A percentile compares a stretch with the other conserved stretches of the same genome.
Conservation (phyloP, 2,329 filamentous ascomycete genomes). For the Teratosphaeria nubilosa region DNA sequence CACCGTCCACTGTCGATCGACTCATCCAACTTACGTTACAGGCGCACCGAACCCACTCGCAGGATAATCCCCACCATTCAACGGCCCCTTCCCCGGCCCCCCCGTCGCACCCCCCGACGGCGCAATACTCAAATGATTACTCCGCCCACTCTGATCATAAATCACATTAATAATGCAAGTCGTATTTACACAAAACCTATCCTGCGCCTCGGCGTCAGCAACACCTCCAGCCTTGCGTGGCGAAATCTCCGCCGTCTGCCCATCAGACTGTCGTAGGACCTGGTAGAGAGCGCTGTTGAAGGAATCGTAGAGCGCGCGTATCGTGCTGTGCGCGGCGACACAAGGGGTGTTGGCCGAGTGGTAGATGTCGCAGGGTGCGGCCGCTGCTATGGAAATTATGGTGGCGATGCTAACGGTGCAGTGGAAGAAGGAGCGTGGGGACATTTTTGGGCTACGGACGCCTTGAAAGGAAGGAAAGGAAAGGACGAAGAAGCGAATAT, state of each 20-base stretch:
- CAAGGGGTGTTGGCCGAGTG: slow-evolving; percentile 50
- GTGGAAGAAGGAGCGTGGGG: not conserved
- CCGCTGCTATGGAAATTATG: slow-evolving; percentile 33
- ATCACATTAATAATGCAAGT: slow-evolving; percentile 53
- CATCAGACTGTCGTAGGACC: slow-evolving; percentile 46
- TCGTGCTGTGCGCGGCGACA: slow-evolving; percentile 56
- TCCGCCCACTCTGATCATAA: slow-evolving; percentile 54
- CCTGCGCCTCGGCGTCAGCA: slow-evolving; percentile 50
- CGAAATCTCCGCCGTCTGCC: slow-evolving; percentile 37
- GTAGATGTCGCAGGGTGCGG: slow-evolving; percentile 55
- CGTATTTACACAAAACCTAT: slow-evolving; percentile 49
- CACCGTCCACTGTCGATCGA: not conserved
- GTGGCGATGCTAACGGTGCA: slow-evolving; percentile 28
- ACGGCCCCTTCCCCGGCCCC: slow-evolving; percentile 41
- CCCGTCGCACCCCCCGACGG: slow-evolving; percentile 44
- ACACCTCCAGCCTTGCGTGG: slow-evolving; percentile 50
- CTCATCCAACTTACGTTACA: slow-evolving; percentile 13
- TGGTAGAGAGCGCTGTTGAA: slow-evolving; percentile 50
- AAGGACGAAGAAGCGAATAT: not conserved
- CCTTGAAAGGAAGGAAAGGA: not conserved
- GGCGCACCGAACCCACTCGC: slow-evolving; percentile 51
- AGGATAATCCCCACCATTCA: slow-evolving; percentile 48
- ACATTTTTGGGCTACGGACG: not conserved
- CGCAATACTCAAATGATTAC: slow-evolving; percentile 55
- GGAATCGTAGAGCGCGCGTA: slow-evolving; percentile 48